Percentiles rank a stretch among this genome's conserved stretches.
Conservation (phyloP, 331 rosid genomes). For the Malus hybrid region DNA sequence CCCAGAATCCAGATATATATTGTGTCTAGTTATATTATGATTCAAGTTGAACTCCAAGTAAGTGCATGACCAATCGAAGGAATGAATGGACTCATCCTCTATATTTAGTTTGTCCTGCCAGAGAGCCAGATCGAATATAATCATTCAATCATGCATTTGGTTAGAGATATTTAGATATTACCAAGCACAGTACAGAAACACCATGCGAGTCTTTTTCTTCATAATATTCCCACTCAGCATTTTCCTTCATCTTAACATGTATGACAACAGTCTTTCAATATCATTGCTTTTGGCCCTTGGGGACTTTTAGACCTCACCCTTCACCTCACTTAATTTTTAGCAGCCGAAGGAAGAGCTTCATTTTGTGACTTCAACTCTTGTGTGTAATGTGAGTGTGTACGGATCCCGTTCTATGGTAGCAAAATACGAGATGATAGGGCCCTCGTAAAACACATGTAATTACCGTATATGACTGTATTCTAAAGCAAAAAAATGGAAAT, state of each 20-base stretch:
- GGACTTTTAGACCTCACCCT: too few relatives aligned
- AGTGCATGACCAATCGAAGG: constrained; percentile 29
- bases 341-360: too few relatives aligned
- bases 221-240: constrained; percentile 16
- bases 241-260: neutral
- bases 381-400: too few relatives aligned
- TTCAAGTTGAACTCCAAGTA: constrained; percentile 20
- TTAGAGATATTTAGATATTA: neutral
- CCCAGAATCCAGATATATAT: constrained; percentile 13
- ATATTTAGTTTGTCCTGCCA: constrained; percentile 22
- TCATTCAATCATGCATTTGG: constrained; percentile 22
- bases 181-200: constrained; percentile 28
- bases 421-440: too few relatives aligned
- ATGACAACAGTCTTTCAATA: too few relatives aligned
- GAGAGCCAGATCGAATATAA: neutral
- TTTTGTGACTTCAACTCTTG: too few relatives aligned
- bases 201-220: constrained; percentile 4
- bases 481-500: too few relatives aligned
- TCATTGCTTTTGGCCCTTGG: too few relatives aligned
- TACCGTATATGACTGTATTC: too few relatives aligned
- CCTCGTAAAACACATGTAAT: too few relatives aligned
- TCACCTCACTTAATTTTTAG: too few relatives aligned
- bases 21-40: constrained; percentile 14
- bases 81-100: constrained; percentile 30
- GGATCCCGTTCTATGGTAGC: too few relatives aligned